phyloP scores from a whole-genome alignment of 331 rosid species.

The Spiraea crenata region DNA sequence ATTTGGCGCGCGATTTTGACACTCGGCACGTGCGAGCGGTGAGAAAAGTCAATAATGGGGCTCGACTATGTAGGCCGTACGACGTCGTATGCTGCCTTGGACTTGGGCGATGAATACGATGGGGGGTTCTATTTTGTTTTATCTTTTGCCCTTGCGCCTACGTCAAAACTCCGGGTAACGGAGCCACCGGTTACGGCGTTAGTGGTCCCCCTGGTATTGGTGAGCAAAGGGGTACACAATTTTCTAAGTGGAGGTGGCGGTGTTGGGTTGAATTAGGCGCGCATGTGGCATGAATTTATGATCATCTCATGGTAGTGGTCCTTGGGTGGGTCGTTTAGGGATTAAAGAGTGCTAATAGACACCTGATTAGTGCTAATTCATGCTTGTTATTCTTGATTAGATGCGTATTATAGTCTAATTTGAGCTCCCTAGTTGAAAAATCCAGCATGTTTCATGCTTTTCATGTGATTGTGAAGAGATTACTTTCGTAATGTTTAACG shows the following conservation, averaged over 20 bases:
- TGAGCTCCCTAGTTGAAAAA: background rate
- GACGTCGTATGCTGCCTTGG: conserved; percentile 18
- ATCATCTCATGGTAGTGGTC: background rate
- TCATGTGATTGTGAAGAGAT: background rate
- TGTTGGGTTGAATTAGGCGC: conserved; percentile 24
- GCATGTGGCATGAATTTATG: conserved; percentile 15
- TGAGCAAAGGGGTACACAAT: conserved; percentile 13
- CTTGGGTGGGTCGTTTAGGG: background rate
- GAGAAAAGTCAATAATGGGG: conserved; percentile 14
- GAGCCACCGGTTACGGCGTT: conserved; percentile 36
- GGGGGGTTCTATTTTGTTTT: background rate
- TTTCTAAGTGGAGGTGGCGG: conserved; percentile 14
- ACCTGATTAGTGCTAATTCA: background rate
- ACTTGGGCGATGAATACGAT: conserved; percentile 27
- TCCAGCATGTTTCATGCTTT: background rate
- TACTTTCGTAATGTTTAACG: background rate
- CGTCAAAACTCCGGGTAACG: conserved; percentile 14
- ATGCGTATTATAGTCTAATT: background rate
- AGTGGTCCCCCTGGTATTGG: conserved; percentile 20
- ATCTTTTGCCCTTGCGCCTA: background rate
- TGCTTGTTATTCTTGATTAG: background rate
- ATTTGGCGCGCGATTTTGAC: conserved; percentile 13
- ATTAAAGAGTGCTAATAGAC: background rate
- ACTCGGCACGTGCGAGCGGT: conserved; percentile 10
- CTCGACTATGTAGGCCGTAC: background rate